These are phyloP conservation scores for Eragrostis tef DNA, from an alignment of 202 grass and related monocot genomes.

Conservation along the genomic window DNA sequence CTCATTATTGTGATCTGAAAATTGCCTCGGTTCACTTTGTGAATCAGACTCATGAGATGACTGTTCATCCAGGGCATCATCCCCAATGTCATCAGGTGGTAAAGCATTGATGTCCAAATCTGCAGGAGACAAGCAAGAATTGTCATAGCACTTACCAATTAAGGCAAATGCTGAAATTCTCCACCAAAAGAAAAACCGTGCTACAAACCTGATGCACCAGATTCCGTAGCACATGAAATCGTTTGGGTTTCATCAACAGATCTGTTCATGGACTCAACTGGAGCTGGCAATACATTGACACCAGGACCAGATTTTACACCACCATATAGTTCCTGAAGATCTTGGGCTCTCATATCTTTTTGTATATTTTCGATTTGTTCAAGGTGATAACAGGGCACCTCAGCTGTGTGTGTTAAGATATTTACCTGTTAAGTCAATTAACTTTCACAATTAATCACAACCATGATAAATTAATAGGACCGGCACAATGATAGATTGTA, in stretches of 20 bases:
- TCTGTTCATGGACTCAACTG: constrained; percentile 32
- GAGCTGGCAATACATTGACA: background rate
- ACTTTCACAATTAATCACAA: constrained; percentile 22
- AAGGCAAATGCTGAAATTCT: constrained; percentile 2
- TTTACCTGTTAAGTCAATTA: constrained; percentile 64
- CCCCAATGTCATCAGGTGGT: constrained; percentile 28
- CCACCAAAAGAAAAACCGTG: constrained; percentile 4
- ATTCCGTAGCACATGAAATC: constrained; percentile 33
- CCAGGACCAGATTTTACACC: background rate
- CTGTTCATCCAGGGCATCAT: constrained; percentile 5
- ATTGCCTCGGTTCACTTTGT: constrained; percentile 25
- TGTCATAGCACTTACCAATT: background rate
- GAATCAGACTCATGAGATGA: constrained; percentile 8
- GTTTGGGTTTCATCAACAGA: constrained; percentile 21
- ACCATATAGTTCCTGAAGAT: constrained; percentile 51
- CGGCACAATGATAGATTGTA: background rate
- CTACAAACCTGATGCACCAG: background rate
- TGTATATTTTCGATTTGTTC: constrained; percentile 50
- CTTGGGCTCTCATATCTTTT: constrained; percentile 58
- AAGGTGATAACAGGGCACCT: constrained; percentile 28
- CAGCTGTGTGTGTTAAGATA: constrained; percentile 67
- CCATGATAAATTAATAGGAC: background rate
- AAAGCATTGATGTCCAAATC: constrained; percentile 44
- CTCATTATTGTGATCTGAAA: constrained; percentile 3
- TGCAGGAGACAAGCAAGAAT: constrained; percentile 26